Evolutionary conservation across 1,284 basidiomycete species (phyloP).

Genomic region (Hemileia vastatrix): DNA sequence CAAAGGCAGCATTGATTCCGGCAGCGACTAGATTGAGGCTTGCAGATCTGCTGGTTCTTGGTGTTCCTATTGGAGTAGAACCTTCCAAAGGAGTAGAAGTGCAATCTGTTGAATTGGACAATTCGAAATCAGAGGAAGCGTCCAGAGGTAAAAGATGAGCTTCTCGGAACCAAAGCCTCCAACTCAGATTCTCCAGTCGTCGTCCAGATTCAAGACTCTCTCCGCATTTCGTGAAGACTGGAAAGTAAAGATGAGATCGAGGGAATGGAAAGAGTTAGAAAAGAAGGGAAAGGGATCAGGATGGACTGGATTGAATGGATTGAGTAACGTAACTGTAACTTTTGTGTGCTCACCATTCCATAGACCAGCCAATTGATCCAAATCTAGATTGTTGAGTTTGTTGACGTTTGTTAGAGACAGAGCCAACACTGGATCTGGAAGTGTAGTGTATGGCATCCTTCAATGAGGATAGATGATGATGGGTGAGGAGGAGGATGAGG

Average conservation of each 20-base stretch:
- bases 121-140: background rate
- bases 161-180: constrained; percentile 71
- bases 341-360: constrained; percentile 31
- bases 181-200: constrained; percentile 71
- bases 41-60: background rate
- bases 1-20: background rate
- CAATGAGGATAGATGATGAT: background rate
- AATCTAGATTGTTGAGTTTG: constrained; percentile 31
- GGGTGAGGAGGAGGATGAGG: background rate
- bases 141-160: constrained; percentile 35
- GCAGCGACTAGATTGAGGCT: background rate
- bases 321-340: background rate
- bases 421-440: constrained; percentile 31
- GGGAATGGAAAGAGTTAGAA: constrained; percentile 11
- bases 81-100: background rate
- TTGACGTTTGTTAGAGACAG: constrained; percentile 34
- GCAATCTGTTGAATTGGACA: background rate
- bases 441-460: background rate
- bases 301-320: background rate
- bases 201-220: constrained; percentile 63
- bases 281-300: constrained; percentile 4
- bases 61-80: background rate
- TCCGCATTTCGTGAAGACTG: constrained; percentile 76
- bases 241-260: background rate
- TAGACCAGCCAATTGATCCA: constrained; percentile 35